Evolutionary conservation across 352 stramenopile genomes (phyloP), one percentile per base, ranked within the genome.

Genomic region (Nothophytophthora sp.): DNA sequence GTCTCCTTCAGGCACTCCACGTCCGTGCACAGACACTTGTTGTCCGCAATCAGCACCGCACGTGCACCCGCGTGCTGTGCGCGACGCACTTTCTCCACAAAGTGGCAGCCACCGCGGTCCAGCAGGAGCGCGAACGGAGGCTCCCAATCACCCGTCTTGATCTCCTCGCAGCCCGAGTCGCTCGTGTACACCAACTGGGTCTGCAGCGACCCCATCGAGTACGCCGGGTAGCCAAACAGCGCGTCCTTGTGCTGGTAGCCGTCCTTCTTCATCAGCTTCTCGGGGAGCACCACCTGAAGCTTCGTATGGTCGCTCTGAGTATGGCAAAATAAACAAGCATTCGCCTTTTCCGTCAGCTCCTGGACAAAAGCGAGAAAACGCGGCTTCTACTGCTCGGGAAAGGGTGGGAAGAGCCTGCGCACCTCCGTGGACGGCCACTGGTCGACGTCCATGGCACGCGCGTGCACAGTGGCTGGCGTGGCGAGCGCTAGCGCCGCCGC

Each of bases 191-290:
- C 97, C 25, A 98, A 64, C 63, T 95, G 86, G 22, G 78, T 85
- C 55, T 97, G 83, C 25, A 92, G 76, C 49, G 72, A 90, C 32
- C 81, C 88, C 46, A 90, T 76, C 34, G 86, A 86, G 72, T 99
- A 99, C 33, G 86, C 82, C 5, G 95, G 96, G 52, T 98, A 95
- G 25, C 96, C 96, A 65, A 99, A 99, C 30, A 99, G 77, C 43
- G 95, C 95, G 42, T 98, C 96, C 59, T 97, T 96, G 75, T 99
- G 96, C 50, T 93, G 80, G 64, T 99, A 99, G 35, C 95, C 96
- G 25, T 94, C 79, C 41, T 92, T 90, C 59, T 88, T 92, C 74
- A 93, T 91, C n/a, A 97, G 63, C n/a, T 63, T 81, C 50, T 88
- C 73, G 20, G 89, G 89, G 22, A 97, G 76, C 54, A 95, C 78